Conservation (phyloP, 805 yeast species). For the Tetrapisispora arboricola region DNA sequence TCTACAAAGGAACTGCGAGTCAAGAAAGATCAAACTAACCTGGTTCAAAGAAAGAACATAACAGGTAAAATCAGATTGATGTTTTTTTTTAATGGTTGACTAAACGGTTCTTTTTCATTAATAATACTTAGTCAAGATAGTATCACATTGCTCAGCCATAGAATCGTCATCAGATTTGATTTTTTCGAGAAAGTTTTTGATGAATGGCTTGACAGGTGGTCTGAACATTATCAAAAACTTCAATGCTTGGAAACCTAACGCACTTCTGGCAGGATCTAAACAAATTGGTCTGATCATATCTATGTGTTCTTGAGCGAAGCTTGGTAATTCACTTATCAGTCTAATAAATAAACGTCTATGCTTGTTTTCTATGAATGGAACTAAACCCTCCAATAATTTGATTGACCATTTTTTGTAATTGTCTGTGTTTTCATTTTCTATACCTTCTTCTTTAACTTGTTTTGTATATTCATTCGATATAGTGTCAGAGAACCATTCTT, state of each 20-base stretch:
- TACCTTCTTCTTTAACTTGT: slow-evolving; percentile 7
- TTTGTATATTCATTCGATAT: slow-evolving; percentile 10
- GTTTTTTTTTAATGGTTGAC: too few relatives aligned
- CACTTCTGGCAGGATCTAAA: slow-evolving; percentile 72
- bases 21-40: too few relatives aligned
- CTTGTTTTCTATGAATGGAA: slow-evolving; percentile 72
- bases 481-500: slow-evolving; percentile 75
- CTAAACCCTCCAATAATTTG: slow-evolving; percentile 61
- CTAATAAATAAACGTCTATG: slow-evolving; percentile 78
- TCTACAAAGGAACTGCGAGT: too few relatives aligned
- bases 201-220: slow-evolving; percentile 58
- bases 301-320: slow-evolving; percentile 51
- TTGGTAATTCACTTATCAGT: slow-evolving; percentile 80
- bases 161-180: slow-evolving; percentile 20
- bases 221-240: slow-evolving; percentile 80
- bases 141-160: slow-evolving; percentile 19
- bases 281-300: slow-evolving; percentile 61
- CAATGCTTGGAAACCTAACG: slow-evolving; percentile 73
- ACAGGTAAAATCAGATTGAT: too few relatives aligned
- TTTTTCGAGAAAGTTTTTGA: slow-evolving; percentile 23
- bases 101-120: too few relatives aligned
- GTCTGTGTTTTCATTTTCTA: slow-evolving; percentile 29
- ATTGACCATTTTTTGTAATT: slow-evolving; percentile 60
- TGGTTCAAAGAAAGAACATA: too few relatives aligned
- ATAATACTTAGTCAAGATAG: slow-evolving; percentile 20